phyloP scores from a whole-genome alignment of 2,329 filamentous ascomycete species.

The Ceratocystis huliohia region DNA sequence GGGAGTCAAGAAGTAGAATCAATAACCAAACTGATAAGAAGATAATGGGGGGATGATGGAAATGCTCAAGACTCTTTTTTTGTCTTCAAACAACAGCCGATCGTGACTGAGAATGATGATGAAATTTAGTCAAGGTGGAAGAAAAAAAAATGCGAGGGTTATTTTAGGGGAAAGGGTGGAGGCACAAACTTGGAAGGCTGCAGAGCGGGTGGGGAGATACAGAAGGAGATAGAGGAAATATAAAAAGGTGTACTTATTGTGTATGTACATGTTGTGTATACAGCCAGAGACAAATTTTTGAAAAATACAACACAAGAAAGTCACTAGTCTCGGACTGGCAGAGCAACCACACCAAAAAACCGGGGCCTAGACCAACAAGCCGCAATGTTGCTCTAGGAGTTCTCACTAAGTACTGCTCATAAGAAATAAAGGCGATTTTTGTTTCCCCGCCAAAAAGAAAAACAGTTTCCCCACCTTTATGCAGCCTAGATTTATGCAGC shows the following conservation, averaged over 20 bases:
- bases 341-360: not conserved
- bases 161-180: slow-evolving; percentile 13
- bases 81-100: not conserved
- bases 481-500: no score
- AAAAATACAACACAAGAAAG: slow-evolving; percentile 4
- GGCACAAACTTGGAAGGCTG: slow-evolving; percentile 3
- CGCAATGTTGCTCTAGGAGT: not conserved
- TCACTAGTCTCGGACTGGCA: not conserved
- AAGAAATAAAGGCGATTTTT: no score
- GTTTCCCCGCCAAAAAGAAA: no score
- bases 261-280: no score
- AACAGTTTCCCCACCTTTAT: no score
- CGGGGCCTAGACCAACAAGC: not conserved
- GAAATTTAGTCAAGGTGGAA: slow-evolving; percentile 3
- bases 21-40: slow-evolving; percentile 2
- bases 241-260: slow-evolving; percentile 17
- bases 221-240: slow-evolving; percentile 22
- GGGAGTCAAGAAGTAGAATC: not conserved
- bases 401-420: no score
- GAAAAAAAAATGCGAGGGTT: slow-evolving; percentile 5
- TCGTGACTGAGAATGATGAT: slow-evolving; percentile 7
- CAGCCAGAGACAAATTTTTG: not conserved
- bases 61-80: not conserved
- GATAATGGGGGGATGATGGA: not conserved
- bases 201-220: slow-evolving; percentile 22